Percentiles rank a stretch among this genome's conserved stretches.
These are phyloP conservation scores for Primulina eburnea DNA, from an alignment of 257 asterid species.

Conservation along the genomic window DNA sequence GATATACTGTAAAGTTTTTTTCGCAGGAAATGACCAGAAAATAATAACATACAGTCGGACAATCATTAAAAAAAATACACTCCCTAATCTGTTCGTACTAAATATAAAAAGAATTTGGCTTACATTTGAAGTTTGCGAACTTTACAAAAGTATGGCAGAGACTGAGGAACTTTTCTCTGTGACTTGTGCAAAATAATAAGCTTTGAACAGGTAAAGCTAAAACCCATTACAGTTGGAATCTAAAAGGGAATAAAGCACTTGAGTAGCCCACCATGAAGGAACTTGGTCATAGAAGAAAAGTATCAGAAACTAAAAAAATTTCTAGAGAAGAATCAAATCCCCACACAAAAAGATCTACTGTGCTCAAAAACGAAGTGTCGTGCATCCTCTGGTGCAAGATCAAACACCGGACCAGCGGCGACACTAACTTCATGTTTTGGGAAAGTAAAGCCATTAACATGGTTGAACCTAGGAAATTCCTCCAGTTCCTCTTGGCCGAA, in stretches of 20 bases:
- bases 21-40: too few species aligned
- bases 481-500: neutral
- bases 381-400: slow-evolving; percentile 56
- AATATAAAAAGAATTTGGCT: neutral
- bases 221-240: slow-evolving; percentile 26
- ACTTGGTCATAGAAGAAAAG: slow-evolving; percentile 32
- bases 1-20: neutral
- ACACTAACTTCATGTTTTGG: too few species aligned
- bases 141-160: neutral
- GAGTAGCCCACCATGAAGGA: slow-evolving; percentile 18
- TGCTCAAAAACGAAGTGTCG: slow-evolving; percentile 36
- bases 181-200: slow-evolving; percentile 30
- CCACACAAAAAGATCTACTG: slow-evolving; percentile 24
- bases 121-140: neutral
- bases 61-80: neutral
- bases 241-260: slow-evolving; percentile 44
- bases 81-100: neutral
- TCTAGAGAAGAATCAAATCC: slow-evolving; percentile 44
- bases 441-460: neutral
- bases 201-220: slow-evolving; percentile 20
- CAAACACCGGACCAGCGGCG: slow-evolving; percentile 25
- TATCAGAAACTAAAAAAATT: slow-evolving; percentile 33
- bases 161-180: slow-evolving; percentile 20
- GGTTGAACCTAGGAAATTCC: neutral
- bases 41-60: neutral